Conservation (phyloP, 257 asterid species). For the Gardenia jasminoides region DNA sequence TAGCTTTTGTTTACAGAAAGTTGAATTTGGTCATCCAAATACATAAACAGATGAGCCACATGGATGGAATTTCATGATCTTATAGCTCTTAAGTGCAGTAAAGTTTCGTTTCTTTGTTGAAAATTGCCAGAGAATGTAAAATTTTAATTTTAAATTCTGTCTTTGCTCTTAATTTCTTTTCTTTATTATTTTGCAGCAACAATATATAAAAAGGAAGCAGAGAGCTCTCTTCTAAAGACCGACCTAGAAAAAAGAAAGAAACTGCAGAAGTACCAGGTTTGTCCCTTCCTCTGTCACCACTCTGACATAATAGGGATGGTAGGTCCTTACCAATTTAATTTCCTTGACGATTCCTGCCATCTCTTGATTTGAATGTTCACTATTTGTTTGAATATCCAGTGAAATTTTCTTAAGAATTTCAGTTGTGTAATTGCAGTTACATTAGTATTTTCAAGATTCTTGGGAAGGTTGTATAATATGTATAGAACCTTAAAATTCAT, state of each 20-base stretch:
- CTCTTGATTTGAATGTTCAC: neutral
- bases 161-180: neutral
- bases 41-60: neutral
- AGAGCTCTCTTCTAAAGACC: slow-evolving; percentile 57
- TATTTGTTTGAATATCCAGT: too few species aligned
- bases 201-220: slow-evolving; percentile 45
- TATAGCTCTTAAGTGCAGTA: neutral
- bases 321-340: too few species aligned
- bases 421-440: too few species aligned
- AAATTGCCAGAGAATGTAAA: neutral
- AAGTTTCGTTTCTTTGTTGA: neutral
- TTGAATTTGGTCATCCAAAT: neutral
- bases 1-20: neutral
- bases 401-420: neutral
- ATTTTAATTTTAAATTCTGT: neutral
- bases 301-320: neutral
- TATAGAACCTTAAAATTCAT: too few species aligned
- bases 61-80: neutral
- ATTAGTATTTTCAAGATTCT: too few species aligned
- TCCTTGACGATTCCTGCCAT: neutral
- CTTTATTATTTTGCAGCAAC: slow-evolving; percentile 39
- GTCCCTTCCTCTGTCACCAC: slow-evolving; percentile 11
- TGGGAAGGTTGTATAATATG: too few species aligned
- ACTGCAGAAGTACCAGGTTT: slow-evolving; percentile 68
- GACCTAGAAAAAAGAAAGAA: slow-evolving; percentile 49